phyloP scores from a whole-genome alignment of 208 protist genomes.

The Vickermania ingenoplastis region DNA sequence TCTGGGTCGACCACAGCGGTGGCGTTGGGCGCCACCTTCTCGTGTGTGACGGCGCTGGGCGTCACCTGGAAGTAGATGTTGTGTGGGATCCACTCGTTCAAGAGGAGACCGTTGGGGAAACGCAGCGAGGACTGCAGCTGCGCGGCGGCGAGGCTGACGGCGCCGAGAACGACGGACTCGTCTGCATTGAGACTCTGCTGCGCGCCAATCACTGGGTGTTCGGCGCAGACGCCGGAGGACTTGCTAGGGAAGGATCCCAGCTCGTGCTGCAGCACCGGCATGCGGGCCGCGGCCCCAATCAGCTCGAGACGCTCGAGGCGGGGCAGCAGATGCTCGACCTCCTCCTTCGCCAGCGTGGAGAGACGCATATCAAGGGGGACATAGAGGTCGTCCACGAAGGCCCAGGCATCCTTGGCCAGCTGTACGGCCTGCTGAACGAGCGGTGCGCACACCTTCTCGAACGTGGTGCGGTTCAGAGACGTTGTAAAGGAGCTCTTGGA shows the following conservation, averaged over 20 bases:
- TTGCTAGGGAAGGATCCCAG: conserved; percentile 18
- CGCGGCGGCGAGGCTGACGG: conserved; percentile 37
- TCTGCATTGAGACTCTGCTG: conserved; percentile 81
- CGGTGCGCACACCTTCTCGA: conserved; percentile 54
- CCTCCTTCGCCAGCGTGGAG: neutral
- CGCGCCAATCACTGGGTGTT: conserved; percentile 4
- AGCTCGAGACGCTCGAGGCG: conserved; percentile 55
- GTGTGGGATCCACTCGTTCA: conserved; percentile 32
- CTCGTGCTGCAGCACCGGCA: conserved; percentile 46
- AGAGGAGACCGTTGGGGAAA: conserved; percentile 11
- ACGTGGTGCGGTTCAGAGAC: conserved; percentile 35
- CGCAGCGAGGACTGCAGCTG: conserved; percentile 8
- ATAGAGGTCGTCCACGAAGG: conserved; percentile 8
- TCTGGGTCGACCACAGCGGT: neutral
- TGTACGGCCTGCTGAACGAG: conserved; percentile 44
- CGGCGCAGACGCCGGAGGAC: neutral
- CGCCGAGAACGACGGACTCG: conserved; percentile 67
- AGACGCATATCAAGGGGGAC: conserved; percentile 7
- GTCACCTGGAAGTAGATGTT: conserved; percentile 27
- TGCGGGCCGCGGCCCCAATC: conserved; percentile 70
- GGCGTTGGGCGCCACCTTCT: neutral
- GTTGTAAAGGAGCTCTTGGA: conserved; percentile 29
- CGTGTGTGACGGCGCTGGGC: neutral
- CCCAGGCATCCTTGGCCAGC: conserved; percentile 19
- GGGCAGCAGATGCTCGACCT: neutral